Evolutionary conservation across 108 stramenopile species (phyloP), one percentile per base, ranked within the genome.

Genomic region (Skeletonema menzelii): DNA sequence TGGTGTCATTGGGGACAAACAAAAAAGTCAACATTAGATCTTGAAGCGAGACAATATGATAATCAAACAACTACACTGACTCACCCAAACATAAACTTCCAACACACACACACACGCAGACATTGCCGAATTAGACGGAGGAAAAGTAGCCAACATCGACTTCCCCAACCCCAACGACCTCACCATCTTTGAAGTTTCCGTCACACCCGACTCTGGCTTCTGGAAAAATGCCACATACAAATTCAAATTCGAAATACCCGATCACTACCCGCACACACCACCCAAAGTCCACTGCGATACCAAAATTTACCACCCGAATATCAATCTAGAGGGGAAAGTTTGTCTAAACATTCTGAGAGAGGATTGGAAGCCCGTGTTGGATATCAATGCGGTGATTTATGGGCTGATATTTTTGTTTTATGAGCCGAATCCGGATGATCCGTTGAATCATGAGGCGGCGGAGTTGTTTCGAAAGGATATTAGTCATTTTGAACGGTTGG

Each of bases 351-450:
- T 99, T 85, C 73, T 99, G 72, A 84, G 98, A 28, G 98, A 99
- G 82, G 99, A 99, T 89, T 99, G 99, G 99, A 95, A 97, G 70
- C 99, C 99, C 11, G 98, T 99, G 17, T 71, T 99, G 61, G 98
- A 98, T 82, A 97, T 99, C 67, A 99, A 99, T 78, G 89, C 97
- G 3, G 97, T 99, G 56, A 97, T 99, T 84, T 98, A 99, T 82
- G 98, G 99, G 35, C 75, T 99, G 46, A 97, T 99, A 76, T 97
- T 98, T 63, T 82, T 99, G 53, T 99, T 99, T 87, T 97, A 97
- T 69, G 97, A 99, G 69, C 99, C 99, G 27, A 99, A 99, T 86
- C 95, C 97, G 59, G 97, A 97, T 77, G 99, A 99, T 82, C 99
- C 99, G 1, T 82, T 99, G 62, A 99, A 99, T 86, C 97, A 97